phyloP scores from a whole-genome alignment of 768 basidiomycete species.

The Antrodiella citrinella region DNA sequence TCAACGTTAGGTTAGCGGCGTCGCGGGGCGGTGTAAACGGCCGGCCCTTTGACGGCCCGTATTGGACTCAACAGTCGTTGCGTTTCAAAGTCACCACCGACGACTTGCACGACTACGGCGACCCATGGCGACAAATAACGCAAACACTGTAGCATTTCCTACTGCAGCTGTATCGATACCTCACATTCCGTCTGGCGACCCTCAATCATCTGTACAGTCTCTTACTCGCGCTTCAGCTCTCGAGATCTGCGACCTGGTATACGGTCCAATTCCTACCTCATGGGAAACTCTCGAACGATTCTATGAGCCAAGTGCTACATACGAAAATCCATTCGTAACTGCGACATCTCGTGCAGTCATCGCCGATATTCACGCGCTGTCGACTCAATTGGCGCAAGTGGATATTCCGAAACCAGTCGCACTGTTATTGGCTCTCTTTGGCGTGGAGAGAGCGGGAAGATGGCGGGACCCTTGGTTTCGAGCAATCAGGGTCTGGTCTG shows the following conservation, averaged over 20 bases:
- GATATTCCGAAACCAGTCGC: slow-evolving; percentile 65
- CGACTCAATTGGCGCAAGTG: slow-evolving; percentile 49
- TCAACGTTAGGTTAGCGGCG: too few species aligned
- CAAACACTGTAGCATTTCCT: neutral
- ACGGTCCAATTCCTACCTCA: slow-evolving; percentile 44
- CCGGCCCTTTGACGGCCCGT: too few species aligned
- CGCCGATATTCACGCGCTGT: slow-evolving; percentile 59
- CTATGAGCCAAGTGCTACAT: slow-evolving; percentile 69
- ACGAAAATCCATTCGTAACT: slow-evolving; percentile 74
- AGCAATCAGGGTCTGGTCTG: slow-evolving; percentile 63
- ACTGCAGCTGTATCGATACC: slow-evolving; percentile 7
- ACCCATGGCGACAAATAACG: neutral
- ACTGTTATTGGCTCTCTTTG: slow-evolving; percentile 48
- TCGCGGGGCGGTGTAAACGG: too few species aligned
- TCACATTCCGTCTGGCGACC: neutral
- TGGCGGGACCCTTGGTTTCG: slow-evolving; percentile 45
- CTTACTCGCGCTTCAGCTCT: slow-evolving; percentile 43
- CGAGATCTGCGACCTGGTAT: slow-evolving; percentile 65
- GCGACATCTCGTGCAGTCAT: slow-evolving; percentile 68
- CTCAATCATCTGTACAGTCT: slow-evolving; percentile 1
- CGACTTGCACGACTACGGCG: neutral
- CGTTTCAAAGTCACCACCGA: too few species aligned
- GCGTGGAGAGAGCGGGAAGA: slow-evolving; percentile 27
- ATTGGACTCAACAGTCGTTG: too few species aligned
- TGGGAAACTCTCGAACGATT: slow-evolving; percentile 49